phyloP scores from a whole-genome alignment of 257 asterid genomes.

The Craterostigma plantagineum region DNA sequence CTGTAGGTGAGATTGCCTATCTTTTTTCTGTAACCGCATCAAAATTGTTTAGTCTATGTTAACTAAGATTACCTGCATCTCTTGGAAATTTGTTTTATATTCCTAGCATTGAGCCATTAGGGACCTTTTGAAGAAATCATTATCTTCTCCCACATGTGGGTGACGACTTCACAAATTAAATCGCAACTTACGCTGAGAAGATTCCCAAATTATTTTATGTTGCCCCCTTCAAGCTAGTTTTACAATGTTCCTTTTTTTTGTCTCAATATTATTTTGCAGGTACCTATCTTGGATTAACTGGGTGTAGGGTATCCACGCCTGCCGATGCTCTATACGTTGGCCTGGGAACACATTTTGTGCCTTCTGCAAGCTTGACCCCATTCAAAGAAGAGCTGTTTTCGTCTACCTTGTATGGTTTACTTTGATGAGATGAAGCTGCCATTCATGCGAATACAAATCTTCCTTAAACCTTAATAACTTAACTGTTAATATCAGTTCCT shows the following conservation, averaged over 20 bases:
- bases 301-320: constrained; percentile 74
- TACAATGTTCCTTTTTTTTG: constrained; percentile 2
- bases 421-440: constrained; percentile 2
- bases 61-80: no score
- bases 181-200: no score
- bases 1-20: constrained; percentile 45
- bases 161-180: no score
- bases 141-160: no score
- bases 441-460: neutral
- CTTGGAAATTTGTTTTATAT: no score
- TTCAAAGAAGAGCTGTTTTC: constrained; percentile 49
- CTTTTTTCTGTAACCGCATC: neutral
- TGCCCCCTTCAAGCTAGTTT: neutral
- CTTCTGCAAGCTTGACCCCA: constrained; percentile 56
- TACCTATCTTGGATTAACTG: constrained; percentile 91
- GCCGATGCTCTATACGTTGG: constrained; percentile 94
- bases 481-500: neutral
- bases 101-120: no score
- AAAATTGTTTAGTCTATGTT: no score
- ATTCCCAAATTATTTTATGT: no score
- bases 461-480: neutral
- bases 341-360: constrained; percentile 81
- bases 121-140: no score
- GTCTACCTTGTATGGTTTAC: constrained; percentile 42
- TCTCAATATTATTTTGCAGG: constrained; percentile 27